Base-by-base conservation (phyloP, 2,329 filamentous ascomycete genomes). In the Bipolaris oryzae region DNA sequence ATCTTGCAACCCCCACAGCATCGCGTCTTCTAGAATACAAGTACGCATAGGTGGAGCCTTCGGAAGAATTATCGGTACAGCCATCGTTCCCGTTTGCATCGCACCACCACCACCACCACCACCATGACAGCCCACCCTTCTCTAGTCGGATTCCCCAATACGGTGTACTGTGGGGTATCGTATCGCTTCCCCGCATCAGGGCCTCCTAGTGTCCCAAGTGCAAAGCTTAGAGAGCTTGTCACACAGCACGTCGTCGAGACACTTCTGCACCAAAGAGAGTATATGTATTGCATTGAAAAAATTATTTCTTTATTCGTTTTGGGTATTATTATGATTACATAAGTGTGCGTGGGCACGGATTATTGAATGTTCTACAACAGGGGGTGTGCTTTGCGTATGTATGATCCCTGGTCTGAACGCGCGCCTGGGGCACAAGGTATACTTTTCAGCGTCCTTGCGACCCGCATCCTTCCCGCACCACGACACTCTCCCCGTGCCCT, bases 51-150 rank as follows among this genome's bases (percentile, higher is more conserved):
- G 11, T 41, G 28, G 16, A 21, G 25, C n/a, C 37, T 9, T 34
- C 53, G 53, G 44, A 45, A 54, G 11, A n/a, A 39, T 31, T 57
- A 11, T 48, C 44, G 50, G 51, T 35, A 10, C 20, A 10, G 38
- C 16, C 31, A 18, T 28, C 11, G 16, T 10, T 28, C 25, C 48
- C 7, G 16, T 33, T 34, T n/a, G 11, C 39, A 37, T 39, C 54
- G 16, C 7, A 42, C 47, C 49, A 43, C 37, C 37, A n/a, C n/a
- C n/a, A n/a, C n/a, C n/a, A n/a, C n/a, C n/a, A n/a, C n/a, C n/a
- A n/a, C n/a, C n/a, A 46, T 55, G 49, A 54, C 59, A 49, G 56
- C 58, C 62, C 57, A 62, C 58, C 61, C 52, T 54, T 33, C 48
- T 54, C 55, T 45, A 56, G 61, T 56, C 42, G 52, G 50, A 57